Base-by-base conservation (phyloP, 2,329 filamentous ascomycete species). In the Golovinomyces cichoracearum region DNA sequence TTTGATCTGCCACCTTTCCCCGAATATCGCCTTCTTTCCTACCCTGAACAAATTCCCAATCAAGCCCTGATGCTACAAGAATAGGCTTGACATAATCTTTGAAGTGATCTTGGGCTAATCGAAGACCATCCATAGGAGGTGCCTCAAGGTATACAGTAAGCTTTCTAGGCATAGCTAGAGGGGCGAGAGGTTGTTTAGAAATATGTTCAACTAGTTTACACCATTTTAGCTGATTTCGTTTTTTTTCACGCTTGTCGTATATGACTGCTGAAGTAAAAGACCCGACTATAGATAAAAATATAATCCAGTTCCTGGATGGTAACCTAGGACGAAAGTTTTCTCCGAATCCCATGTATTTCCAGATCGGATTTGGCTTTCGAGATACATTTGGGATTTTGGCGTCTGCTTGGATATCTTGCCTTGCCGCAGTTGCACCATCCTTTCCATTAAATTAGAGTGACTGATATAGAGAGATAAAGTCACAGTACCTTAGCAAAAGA, bases 251-350 rank as follows among this genome's bases (percentile, higher is more conserved):
- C 60, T 83, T 83, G 65, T 98, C 90, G 68, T 98, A 94, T 60
- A 90, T 73, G 49, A 95, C 71, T 48, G 84, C 81, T 15, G 74
- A 76, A 5, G 83, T 76, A 60, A 93, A 80, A 44, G 82, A 74
- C 48, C 78, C 78, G 10, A 80, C 79, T 49, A 95, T 63, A 44
- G 80, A 70, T 64, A 86, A 76, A 67, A 98, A 98, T 59, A 98
- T 94, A 65, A 90, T 76, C 90, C 90, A 98, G 63, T 95, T 95
- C 52, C 90, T 81, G 17, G 88, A 95, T 6, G 90, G 90, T 17
- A 98, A 75, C 63, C 77, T 84, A 57, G 78, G 72, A 51, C 82
- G 80, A 52, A 94, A 74, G 55, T 79, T 81, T 47, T 88, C 88
- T 42, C 59, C 50, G 41, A 98, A 68, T 50, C 88, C 88, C 66